Base-by-base conservation (phyloP, 192 early-diverging fungal species). In the Powellomyces hirtus region DNA sequence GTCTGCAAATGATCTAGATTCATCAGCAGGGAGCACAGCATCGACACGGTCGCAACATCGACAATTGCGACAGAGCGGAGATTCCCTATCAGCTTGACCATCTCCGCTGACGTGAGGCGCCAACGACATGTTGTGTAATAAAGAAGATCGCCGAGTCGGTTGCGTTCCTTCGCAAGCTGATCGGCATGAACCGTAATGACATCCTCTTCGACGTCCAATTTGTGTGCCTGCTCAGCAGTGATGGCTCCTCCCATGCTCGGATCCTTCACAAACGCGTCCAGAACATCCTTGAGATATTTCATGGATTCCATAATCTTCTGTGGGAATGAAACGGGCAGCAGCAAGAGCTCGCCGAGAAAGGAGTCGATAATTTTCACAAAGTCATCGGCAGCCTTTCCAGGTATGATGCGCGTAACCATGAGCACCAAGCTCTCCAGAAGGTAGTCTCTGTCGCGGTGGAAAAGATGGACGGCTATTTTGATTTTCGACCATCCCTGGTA, bases 381-480 rank as follows among this genome's bases (percentile, higher is more conserved):
- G 24, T 73, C 75, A 37, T 74, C 46, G 11, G 64, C 29, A 7
- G 34, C 58, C 6, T 51, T 27, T 37, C 51, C 45, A 16, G 69
- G 45, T 16, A 51, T 22, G 34, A 71, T 59, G 53, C 42, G 26
- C 26, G 33, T 42, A 30, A 77, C 30, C 62, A 60, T 20, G 16
- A 70, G 26, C 8, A 29, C 18, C 42, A 92, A 63, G 63, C 77
- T 70, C 42, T 77, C 64, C 18, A 92, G 75, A 42, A 88, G 67
- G 29, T 86, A 85, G 38, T 82, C 79, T 50, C 87, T 71, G 57
- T 94, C 91, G 36, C 72, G 64, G 66, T 87, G 85, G 72, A 86
- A 94, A 56, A 90, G 65, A 20, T 86, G 38, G 10, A 93, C 84
- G 0, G 90, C 84, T 0, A 86, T 84, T 37, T 91, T 87, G 52